Evolutionary conservation across 2,329 filamentous ascomycete genomes (phyloP).

Genomic region (Acephala macrosclerotiorum): DNA sequence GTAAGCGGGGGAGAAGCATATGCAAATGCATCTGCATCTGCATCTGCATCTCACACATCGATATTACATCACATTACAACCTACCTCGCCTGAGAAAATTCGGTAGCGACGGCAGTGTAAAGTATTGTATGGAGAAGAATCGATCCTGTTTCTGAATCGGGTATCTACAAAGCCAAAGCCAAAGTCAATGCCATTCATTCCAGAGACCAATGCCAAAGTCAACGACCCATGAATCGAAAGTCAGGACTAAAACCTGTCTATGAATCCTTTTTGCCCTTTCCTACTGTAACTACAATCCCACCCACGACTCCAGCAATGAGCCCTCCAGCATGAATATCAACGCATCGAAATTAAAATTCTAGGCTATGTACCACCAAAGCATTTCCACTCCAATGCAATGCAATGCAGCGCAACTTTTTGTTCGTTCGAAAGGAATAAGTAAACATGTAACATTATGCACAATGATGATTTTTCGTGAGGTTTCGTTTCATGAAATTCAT

Average conservation of each 20-base stretch:
- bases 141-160: slow-evolving; percentile 5
- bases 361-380: not conserved
- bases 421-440: not conserved
- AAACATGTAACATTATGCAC: slow-evolving; percentile 3
- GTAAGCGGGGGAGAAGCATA: no score
- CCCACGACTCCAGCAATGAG: slow-evolving; percentile 13
- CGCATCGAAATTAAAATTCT: not conserved
- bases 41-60: no score
- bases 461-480: not conserved
- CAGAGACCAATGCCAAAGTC: not conserved
- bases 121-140: not conserved
- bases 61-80: no score
- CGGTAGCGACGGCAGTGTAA: no score
- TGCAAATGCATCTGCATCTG: no score
- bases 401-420: slow-evolving; percentile 23
- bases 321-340: not conserved
- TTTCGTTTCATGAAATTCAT: not conserved
- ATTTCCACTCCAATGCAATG: slow-evolving; percentile 17
- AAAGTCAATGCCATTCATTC: slow-evolving; percentile 6
- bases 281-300: not conserved
- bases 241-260: slow-evolving; percentile 1
- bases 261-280: not conserved
- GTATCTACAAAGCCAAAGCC: slow-evolving; percentile 16
- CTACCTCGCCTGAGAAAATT: no score
- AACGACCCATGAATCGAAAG: not conserved